Conservation (phyloP, 2,329 filamentous ascomycete species). For the Colletotrichum graminicola region DNA sequence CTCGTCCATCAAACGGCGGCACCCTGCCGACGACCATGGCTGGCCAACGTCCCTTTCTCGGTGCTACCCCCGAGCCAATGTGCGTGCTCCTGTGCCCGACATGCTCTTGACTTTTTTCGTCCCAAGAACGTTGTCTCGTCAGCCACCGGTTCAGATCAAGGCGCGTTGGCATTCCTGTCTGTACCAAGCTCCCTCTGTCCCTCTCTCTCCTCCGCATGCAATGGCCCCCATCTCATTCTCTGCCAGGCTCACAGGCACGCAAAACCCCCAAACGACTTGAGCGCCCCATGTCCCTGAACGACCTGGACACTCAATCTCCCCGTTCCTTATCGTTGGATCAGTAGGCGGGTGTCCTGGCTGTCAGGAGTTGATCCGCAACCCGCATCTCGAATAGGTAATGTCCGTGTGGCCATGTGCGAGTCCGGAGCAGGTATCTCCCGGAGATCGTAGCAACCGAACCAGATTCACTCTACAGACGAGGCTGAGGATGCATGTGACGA, state of each 20-base stretch:
- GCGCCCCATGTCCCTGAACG: too few relatives aligned
- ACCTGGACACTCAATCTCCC: too few relatives aligned
- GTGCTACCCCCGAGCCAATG: not conserved
- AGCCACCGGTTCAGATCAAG: not conserved
- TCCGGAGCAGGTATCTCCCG: not conserved
- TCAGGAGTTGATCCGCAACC: not conserved
- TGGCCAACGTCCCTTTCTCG: not conserved
- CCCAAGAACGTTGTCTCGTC: not conserved
- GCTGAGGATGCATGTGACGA: not conserved
- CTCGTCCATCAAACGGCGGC: not conserved
- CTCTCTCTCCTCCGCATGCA: not conserved
- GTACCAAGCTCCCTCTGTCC: not conserved
- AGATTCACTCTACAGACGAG: not conserved
- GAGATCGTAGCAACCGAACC: not conserved
- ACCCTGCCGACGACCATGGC: not conserved
- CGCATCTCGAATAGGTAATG: slow-evolving; percentile 2
- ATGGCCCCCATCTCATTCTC: not conserved
- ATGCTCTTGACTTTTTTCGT: not conserved
- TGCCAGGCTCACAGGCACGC: not conserved
- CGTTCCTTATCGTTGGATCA: not conserved
- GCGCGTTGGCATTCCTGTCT: not conserved
- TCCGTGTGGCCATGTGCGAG: slow-evolving; percentile 28
- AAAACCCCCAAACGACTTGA: too few relatives aligned
- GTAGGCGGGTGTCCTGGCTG: not conserved
- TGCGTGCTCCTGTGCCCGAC: not conserved